phyloP scores from a whole-genome alignment of 73 alveolate genomes.

The Tetrahymena elliotti region DNA sequence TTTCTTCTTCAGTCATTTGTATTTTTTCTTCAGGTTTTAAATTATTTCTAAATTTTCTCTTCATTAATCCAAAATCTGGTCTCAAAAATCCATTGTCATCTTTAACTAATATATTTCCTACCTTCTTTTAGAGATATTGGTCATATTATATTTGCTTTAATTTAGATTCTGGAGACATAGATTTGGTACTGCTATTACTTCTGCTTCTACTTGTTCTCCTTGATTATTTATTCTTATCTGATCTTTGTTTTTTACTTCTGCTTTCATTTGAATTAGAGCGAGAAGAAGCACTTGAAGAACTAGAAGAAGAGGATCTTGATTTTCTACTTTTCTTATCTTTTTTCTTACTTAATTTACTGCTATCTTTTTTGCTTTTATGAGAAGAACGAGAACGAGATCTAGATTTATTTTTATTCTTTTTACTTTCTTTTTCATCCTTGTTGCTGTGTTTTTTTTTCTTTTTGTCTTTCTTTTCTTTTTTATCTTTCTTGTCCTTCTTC shows the following conservation, averaged over 20 bases:
- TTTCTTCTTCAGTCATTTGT: background rate
- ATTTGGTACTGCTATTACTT: background rate
- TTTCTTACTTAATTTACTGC: background rate
- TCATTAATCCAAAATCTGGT: conserved; percentile 10
- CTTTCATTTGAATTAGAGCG: background rate
- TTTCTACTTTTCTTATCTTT: background rate
- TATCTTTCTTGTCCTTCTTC: conserved; percentile 24
- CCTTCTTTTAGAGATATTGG: conserved; percentile 2
- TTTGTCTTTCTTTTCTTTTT: conserved; percentile 19
- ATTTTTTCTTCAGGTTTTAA: background rate
- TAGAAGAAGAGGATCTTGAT: background rate
- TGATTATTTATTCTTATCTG: background rate
- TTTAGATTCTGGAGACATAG: background rate
- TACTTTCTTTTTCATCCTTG: conserved; percentile 7
- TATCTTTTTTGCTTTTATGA: background rate
- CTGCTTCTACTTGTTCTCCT: background rate
- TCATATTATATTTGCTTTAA: background rate
- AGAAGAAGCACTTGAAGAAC: background rate
- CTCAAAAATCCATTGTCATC: conserved; percentile 6
- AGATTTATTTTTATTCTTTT: conserved; percentile 3
- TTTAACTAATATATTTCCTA: conserved; percentile 11
- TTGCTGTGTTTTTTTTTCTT: conserved; percentile 3
- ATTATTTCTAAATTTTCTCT: background rate
- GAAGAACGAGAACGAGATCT: background rate
- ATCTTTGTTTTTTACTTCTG: background rate